These are phyloP conservation scores for Phytophthora podocarpi DNA, from an alignment of 352 stramenopile species.

Conservation along the genomic window DNA sequence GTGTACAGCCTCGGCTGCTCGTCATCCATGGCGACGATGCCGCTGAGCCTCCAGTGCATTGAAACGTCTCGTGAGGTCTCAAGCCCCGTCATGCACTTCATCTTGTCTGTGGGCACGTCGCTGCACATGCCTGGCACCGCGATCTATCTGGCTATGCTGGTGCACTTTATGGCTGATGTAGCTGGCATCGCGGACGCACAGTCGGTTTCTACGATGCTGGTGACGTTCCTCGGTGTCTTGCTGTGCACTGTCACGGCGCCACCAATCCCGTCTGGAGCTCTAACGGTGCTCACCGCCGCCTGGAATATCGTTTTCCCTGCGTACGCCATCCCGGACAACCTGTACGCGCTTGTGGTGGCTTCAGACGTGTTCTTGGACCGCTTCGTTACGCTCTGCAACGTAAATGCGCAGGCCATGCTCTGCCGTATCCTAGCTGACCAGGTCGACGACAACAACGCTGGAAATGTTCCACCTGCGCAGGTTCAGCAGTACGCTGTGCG, in stretches of 20 bases:
- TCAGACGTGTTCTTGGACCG: conserved; percentile 78
- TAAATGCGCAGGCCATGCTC: conserved; percentile 77
- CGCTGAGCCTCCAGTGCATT: conserved; percentile 65
- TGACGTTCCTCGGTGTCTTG: conserved; percentile 64
- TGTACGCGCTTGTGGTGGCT: conserved; percentile 70
- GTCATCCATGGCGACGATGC: conserved; percentile 76
- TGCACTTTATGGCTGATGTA: conserved; percentile 76
- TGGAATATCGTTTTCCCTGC: conserved; percentile 74
- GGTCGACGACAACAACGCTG: conserved; percentile 36
- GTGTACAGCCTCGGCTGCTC: conserved; percentile 76
- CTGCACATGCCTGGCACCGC: conserved; percentile 81
- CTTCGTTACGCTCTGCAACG: conserved; percentile 75
- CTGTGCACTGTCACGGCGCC: conserved; percentile 65
- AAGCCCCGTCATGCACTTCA: conserved; percentile 70
- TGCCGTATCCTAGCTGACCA: conserved; percentile 76
- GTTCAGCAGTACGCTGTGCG: conserved; percentile 22
- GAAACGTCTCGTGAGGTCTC: conserved; percentile 59
- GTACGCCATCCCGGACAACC: conserved; percentile 49
- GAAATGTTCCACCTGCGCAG: conserved; percentile 13
- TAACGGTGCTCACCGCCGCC: conserved; percentile 70
- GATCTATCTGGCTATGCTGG: conserved; percentile 75
- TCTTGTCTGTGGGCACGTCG: conserved; percentile 68
- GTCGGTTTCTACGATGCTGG: conserved; percentile 39
- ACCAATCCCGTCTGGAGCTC: conserved; percentile 57
- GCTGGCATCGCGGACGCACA: conserved; percentile 46